Evolutionary conservation across 2,329 filamentous ascomycete species (phyloP).

Genomic region (Claviceps spartinae): DNA sequence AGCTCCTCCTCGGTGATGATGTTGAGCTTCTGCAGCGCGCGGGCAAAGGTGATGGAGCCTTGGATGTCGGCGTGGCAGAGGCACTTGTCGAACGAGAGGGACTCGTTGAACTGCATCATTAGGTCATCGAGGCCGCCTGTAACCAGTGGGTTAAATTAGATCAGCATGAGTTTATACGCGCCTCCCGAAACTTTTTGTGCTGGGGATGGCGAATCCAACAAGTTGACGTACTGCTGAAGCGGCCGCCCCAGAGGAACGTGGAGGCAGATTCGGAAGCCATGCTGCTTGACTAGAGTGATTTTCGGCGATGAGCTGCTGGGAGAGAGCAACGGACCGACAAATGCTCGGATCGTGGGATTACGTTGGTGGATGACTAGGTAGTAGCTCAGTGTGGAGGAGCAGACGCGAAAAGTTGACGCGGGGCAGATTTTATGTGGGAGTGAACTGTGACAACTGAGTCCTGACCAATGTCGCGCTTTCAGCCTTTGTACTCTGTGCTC

Average conservation of each 20-base stretch:
- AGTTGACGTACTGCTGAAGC: slow-evolving; percentile 1
- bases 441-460: too few relatives aligned
- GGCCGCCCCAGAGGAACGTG: slow-evolving; percentile 1
- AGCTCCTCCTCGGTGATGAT: slow-evolving; percentile 34
- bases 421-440: too few relatives aligned
- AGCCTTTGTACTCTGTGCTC: too few relatives aligned
- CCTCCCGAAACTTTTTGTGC: background rate
- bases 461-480: too few relatives aligned
- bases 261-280: slow-evolving; percentile 1
- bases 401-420: too few relatives aligned
- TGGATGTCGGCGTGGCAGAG: slow-evolving; percentile 54
- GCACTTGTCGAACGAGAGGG: slow-evolving; percentile 51
- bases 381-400: too few relatives aligned
- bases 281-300: background rate
- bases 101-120: slow-evolving; percentile 42
- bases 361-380: too few relatives aligned
- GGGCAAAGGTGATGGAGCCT: slow-evolving; percentile 51
- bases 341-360: background rate
- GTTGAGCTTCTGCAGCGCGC: slow-evolving; percentile 46
- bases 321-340: background rate
- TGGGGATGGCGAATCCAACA: background rate
- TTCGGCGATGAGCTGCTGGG: background rate
- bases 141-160: background rate
- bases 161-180: background rate
- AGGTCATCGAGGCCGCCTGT: slow-evolving; percentile 8